Conservation (phyloP, 2,329 filamentous ascomycete genomes). For the Ophiostoma novo-ulmi region DNA sequence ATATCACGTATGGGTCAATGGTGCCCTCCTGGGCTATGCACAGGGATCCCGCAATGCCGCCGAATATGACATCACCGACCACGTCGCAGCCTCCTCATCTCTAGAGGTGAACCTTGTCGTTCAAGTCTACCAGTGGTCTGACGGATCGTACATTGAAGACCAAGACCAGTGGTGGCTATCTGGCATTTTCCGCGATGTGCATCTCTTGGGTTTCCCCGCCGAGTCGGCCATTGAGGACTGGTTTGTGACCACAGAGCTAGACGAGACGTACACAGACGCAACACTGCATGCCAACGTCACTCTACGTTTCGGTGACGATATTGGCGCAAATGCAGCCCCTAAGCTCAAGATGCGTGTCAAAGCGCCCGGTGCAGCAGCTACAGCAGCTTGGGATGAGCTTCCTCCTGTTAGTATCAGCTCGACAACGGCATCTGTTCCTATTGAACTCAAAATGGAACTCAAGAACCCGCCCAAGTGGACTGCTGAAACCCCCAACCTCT, state of each 20-base stretch:
- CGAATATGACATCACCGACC: slow-evolving; percentile 60
- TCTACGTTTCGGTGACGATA: slow-evolving; percentile 32
- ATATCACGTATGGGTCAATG: slow-evolving; percentile 66
- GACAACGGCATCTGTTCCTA: neutral
- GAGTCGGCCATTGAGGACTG: slow-evolving; percentile 52
- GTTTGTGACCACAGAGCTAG: slow-evolving; percentile 51
- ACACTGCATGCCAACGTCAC: slow-evolving; percentile 47
- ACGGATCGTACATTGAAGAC: slow-evolving; percentile 65
- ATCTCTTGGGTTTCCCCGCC: slow-evolving; percentile 53
- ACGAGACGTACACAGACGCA: slow-evolving; percentile 47
- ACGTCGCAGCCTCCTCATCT: slow-evolving; percentile 20
- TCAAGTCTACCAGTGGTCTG: slow-evolving; percentile 65
- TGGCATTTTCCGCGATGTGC: slow-evolving; percentile 63
- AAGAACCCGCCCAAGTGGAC: slow-evolving; percentile 60
- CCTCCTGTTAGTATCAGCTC: neutral
- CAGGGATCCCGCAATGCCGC: slow-evolving; percentile 64
- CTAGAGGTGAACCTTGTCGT: slow-evolving; percentile 43
- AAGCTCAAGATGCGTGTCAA: slow-evolving; percentile 31
- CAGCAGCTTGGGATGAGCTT: slow-evolving; percentile 7
- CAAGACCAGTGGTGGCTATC: slow-evolving; percentile 66
- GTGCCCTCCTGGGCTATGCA: slow-evolving; percentile 58
- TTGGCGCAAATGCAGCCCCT: slow-evolving; percentile 36
- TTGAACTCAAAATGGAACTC: slow-evolving; percentile 40
- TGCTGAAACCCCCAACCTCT: slow-evolving; percentile 60
- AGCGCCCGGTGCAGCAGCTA: neutral